Evolutionary conservation across 257 asterid species (phyloP), one percentile per base, ranked within the genome.

Genomic region (Capsicum pubescens): DNA sequence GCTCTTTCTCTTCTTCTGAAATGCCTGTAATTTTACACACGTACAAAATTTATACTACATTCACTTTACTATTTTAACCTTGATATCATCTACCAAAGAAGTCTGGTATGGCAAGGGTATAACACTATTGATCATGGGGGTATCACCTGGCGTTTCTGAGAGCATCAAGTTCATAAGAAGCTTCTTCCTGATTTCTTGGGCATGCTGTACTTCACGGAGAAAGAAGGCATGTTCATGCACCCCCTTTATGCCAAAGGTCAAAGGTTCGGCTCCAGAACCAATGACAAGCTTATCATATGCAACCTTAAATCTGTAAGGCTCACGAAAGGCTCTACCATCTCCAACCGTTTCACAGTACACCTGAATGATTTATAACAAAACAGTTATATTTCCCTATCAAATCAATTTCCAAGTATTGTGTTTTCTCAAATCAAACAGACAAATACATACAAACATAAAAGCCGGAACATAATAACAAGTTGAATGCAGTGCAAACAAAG

Each of bases 201-300:
- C 99, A 78, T 95, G 95, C 84, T 81, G 76, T 84, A 95, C 97
- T 85, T 95, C 99, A 19, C 97, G 97, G 42, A 95, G 96, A 81
- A 95, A 94, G 84, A 92, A 92, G 3, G 98, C 98, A 39, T 94
- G 92, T 79, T 95, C 94, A 78, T 88, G 63, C 12, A 95, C 99
- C 11, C 99, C 98, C 87, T 91, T 94, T 78, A 95, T 91, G 87
- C 99, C 98, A 82, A 94, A 95, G 58, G 98, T 95, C 88, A 92
- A 66, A 7, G 99, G 97, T 78, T 94, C 97, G 58, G 99, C 90
- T 86, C 99, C 99, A 74, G 97, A 86, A 74, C 97, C 98, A 70
- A 95, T 92, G 55, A 95, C 97, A 88, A 95, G 96, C 89, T 94
- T 95, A 91, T 95, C 99, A 32, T 95, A 95, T 12, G 97, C 85